These are phyloP conservation scores for Anaeromyces robustus DNA, from an alignment of 192 early-diverging fungal genomes.

Conservation along the genomic window DNA sequence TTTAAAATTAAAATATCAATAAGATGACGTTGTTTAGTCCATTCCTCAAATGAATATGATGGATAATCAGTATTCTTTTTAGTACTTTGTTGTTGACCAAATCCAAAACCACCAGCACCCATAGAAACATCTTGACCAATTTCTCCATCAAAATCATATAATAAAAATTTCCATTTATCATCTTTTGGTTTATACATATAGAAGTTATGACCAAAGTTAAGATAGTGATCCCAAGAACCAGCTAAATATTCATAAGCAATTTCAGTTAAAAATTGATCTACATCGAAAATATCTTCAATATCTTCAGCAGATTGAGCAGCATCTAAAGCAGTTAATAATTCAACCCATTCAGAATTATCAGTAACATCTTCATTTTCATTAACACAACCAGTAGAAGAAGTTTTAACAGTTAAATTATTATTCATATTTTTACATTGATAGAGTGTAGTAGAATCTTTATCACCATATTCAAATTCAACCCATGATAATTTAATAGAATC, in stretches of 20 bases:
- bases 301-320: not conserved
- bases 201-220: not conserved
- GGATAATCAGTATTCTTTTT: not conserved
- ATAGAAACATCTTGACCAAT: not conserved
- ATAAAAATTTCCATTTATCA: not conserved
- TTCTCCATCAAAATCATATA: not conserved
- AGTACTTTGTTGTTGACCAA: not conserved
- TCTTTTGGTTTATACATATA: not conserved
- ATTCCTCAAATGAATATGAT: not conserved
- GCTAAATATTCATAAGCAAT: not conserved
- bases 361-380: not conserved
- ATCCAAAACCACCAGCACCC: not conserved
- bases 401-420: not conserved
- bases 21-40: not conserved
- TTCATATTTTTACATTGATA: not conserved
- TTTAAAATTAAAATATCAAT: not conserved
- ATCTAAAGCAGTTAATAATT: not conserved
- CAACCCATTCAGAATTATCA: not conserved
- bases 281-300: not conserved
- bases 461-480: not conserved
- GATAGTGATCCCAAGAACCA: not conserved
- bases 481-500: not conserved
- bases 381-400: not conserved
- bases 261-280: not conserved
- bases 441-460: not conserved